phyloP scores from a whole-genome alignment of 2,329 filamentous ascomycete genomes.

The Neofusicoccum sp. region DNA sequence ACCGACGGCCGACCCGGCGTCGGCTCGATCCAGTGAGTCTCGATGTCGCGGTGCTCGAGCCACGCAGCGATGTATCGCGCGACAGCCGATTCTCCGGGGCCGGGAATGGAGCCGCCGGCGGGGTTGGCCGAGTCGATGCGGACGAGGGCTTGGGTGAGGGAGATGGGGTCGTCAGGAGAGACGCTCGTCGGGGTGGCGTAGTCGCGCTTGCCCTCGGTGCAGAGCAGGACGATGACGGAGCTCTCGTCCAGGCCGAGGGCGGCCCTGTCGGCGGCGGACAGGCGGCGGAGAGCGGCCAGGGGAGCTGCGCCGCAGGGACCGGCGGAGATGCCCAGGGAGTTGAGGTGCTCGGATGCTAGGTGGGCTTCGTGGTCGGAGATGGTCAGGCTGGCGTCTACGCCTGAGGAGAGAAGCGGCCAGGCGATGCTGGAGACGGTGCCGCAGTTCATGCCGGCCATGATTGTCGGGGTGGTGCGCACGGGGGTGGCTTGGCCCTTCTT shows the following conservation, averaged over 20 bases:
- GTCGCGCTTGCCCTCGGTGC: conserved; percentile 58
- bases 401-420: conserved; percentile 56
- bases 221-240: conserved; percentile 60
- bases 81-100: conserved; percentile 48
- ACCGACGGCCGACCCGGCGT: conserved; percentile 50
- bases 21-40: conserved; percentile 51
- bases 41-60: conserved; percentile 53
- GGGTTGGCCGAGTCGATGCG: conserved; percentile 53
- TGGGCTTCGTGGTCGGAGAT: conserved; percentile 62
- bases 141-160: conserved; percentile 47
- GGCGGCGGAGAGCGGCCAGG: conserved; percentile 51
- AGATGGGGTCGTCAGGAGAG: conserved; percentile 42
- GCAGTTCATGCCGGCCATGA: conserved; percentile 69
- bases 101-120: conserved; percentile 40
- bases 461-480: conserved; percentile 62
- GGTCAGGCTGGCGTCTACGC: conserved; percentile 57
- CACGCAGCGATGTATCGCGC: conserved; percentile 50
- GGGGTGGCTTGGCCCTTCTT: conserved; percentile 43
- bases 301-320: conserved; percentile 61
- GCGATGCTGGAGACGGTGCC: conserved; percentile 62
- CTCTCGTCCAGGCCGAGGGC: conserved; percentile 34
- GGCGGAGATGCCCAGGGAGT: conserved; percentile 42
- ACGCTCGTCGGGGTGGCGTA: conserved; percentile 45
- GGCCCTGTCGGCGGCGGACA: conserved; percentile 34
- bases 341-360: conserved; percentile 52